Evolutionary conservation across 169 alveolate species (phyloP).

Genomic region (Plasmodium sp.): DNA sequence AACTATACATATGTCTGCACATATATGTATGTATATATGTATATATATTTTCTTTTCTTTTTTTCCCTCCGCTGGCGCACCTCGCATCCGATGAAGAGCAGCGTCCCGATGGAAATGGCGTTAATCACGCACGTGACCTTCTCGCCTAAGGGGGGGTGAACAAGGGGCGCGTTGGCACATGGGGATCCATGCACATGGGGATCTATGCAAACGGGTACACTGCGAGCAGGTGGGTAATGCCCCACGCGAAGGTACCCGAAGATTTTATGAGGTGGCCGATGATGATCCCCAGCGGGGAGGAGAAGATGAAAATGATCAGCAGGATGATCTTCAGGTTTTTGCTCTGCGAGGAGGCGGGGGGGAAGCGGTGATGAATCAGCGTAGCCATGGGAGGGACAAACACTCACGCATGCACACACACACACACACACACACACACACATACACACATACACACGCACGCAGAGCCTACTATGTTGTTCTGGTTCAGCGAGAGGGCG

Average conservation of each 20-base stretch:
- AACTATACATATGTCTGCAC: not conserved
- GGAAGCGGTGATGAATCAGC: not conserved
- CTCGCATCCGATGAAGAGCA: conserved; percentile 68
- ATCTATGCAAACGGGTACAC: not conserved
- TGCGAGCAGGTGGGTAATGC: not conserved
- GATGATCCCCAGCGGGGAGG: conserved; percentile 58
- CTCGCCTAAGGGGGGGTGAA: conserved; percentile 9
- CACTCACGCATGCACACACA: no score
- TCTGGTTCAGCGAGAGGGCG: conserved; percentile 32
- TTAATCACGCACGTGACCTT: conserved; percentile 45
- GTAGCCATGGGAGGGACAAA: not conserved
- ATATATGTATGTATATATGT: not conserved
- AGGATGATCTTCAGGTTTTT: conserved; percentile 21
- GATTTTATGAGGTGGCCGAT: conserved; percentile 34
- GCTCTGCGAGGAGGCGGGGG: not conserved
- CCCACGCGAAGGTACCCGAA: not conserved
- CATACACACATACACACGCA: not conserved
- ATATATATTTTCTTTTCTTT: not conserved
- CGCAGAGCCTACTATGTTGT: conserved; percentile 10
- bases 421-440: not conserved
- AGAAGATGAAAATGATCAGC: conserved; percentile 7
- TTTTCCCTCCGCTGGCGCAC: not conserved
- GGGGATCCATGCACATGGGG: not conserved
- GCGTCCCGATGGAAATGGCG: conserved; percentile 45
- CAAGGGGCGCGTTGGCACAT: not conserved